Evolutionary conservation across 352 stramenopile species (phyloP).

Genomic region (Pythium brachiatum): DNA sequence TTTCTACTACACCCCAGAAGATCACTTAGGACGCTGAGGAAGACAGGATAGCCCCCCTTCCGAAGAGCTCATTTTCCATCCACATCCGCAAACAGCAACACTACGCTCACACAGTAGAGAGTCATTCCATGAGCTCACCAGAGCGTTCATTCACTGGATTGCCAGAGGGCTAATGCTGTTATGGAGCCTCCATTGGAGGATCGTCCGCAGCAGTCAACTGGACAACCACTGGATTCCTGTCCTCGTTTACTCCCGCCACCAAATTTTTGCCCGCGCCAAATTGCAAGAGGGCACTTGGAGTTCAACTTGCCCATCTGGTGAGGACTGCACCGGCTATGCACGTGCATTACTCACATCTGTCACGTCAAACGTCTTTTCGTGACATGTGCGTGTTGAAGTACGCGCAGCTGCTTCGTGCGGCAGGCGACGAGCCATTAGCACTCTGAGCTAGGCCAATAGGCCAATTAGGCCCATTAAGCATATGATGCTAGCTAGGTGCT

Average conservation of each 20-base stretch:
- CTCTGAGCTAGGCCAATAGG: neutral
- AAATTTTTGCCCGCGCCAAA: neutral
- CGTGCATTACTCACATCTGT: neutral
- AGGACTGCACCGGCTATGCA: neutral
- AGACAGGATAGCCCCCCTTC: no score
- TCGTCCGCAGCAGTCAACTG: conserved; percentile 2
- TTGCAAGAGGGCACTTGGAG: conserved; percentile 1
- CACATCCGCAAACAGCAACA: no score
- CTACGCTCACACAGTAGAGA: no score
- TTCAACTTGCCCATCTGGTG: neutral
- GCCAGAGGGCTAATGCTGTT: no score
- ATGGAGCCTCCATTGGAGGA: no score
- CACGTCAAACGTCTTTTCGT: neutral
- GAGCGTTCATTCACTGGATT: neutral
- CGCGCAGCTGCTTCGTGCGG: neutral
- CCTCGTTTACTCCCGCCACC: neutral
- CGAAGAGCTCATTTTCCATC: no score
- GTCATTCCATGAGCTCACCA: no score
- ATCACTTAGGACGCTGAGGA: no score
- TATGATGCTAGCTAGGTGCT: no score
- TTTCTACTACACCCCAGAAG: no score
- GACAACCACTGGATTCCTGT: conserved; percentile 1
- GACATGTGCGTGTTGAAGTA: neutral
- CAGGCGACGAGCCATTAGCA: no score
- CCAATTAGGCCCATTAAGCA: neutral